A percentile compares a stretch with the other conserved stretches of the same genome.
Conservation (phyloP, 2,329 filamentous ascomycete genomes). For the Nemania sp. region DNA sequence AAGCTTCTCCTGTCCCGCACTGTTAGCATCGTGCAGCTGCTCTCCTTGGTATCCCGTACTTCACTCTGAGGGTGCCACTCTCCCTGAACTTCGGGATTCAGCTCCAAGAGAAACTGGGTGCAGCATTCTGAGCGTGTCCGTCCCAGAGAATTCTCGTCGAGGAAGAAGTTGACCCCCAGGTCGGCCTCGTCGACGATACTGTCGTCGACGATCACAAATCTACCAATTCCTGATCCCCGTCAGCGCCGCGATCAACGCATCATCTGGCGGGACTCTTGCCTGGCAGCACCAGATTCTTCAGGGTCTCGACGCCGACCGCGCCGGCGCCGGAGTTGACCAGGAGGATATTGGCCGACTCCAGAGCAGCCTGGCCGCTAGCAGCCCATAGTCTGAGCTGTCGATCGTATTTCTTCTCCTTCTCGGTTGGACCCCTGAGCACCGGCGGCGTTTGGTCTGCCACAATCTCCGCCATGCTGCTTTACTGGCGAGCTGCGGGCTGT, state of each 20-base stretch:
- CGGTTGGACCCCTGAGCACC: conserved; percentile 56
- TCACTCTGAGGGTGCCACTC: conserved; percentile 62
- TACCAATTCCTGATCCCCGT: conserved; percentile 69
- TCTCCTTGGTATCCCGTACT: conserved; percentile 36
- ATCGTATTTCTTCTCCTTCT: conserved; percentile 82
- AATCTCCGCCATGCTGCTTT: conserved; percentile 48
- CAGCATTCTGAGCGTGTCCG: conserved; percentile 78
- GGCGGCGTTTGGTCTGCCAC: conserved; percentile 51
- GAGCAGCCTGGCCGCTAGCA: conserved; percentile 82
- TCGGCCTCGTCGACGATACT: conserved; percentile 77
- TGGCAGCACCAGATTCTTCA: conserved; percentile 97
- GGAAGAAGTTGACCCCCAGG: conserved; percentile 94
- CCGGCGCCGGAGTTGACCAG: conserved; percentile 87
- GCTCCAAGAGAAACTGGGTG: conserved; percentile 75
- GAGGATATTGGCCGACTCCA: conserved; percentile 90
- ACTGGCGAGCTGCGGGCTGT: too few species aligned
- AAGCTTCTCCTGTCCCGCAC: conserved; percentile 35
- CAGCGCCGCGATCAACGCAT: conserved; percentile 19
- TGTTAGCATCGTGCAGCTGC: conserved; percentile 15
- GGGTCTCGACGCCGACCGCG: conserved; percentile 82
- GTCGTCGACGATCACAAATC: conserved; percentile 88
- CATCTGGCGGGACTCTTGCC: conserved; percentile 49
- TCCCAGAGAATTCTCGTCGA: conserved; percentile 78
- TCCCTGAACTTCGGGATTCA: conserved; percentile 91
- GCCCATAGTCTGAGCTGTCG: conserved; percentile 95